Evolutionary conservation across 2,329 filamentous ascomycete genomes (phyloP).

Genomic region (Lachnellula willkommii): DNA sequence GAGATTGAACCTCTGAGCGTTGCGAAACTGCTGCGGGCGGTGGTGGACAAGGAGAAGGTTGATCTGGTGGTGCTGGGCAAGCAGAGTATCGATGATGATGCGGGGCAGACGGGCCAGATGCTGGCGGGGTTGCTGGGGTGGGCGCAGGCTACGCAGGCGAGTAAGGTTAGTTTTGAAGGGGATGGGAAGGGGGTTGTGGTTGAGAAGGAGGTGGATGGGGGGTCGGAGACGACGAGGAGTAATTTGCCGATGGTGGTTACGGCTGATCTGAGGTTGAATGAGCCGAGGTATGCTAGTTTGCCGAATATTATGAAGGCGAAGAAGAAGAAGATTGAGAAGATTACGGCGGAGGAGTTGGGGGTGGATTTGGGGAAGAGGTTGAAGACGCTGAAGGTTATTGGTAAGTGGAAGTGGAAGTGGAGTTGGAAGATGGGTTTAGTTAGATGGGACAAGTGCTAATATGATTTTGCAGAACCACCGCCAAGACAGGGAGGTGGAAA

Average conservation of each 20-base stretch:
- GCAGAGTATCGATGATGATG: conserved; percentile 97
- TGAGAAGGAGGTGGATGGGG: conserved; percentile 89
- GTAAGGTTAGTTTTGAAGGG: conserved; percentile 68
- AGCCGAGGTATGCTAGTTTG: conserved; percentile 89
- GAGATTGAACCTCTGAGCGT: conserved; percentile 85
- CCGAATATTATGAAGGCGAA: conserved; percentile 99
- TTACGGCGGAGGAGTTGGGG: conserved; percentile 76
- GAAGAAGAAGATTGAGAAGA: conserved; percentile 98
- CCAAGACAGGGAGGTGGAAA: conserved; percentile 88
- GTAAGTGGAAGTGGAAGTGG: conserved; percentile 48
- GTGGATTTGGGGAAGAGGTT: conserved; percentile 69
- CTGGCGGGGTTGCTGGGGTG: conserved; percentile 86
- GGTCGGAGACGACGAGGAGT: conserved; percentile 80
- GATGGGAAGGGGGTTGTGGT: conserved; percentile 68
- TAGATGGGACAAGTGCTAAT: conserved; percentile 11
- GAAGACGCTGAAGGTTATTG: conserved; percentile 84
- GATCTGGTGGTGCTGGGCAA: conserved; percentile 94
- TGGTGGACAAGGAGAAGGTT: conserved; percentile 76
- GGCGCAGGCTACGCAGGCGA: conserved; percentile 92
- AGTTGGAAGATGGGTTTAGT: not conserved
- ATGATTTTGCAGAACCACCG: conserved; percentile 61
- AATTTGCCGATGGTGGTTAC: conserved; percentile 92
- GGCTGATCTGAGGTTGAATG: conserved; percentile 89
- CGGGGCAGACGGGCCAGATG: conserved; percentile 96
- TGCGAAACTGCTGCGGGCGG: conserved; percentile 78